Base-by-base conservation (phyloP, 805 yeast species). In the Candida insectalens region DNA sequence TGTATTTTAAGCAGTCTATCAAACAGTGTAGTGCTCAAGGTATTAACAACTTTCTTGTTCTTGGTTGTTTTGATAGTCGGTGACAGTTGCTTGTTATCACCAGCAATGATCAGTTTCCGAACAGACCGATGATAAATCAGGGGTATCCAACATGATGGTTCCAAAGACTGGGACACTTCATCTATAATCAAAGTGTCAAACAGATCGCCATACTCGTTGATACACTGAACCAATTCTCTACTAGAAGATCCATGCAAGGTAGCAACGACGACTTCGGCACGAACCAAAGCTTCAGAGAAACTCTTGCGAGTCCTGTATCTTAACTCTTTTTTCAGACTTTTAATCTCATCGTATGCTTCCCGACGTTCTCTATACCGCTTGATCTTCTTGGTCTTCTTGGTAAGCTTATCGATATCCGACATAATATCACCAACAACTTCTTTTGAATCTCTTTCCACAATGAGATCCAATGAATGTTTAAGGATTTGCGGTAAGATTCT, bases 91-190 rank as follows among this genome's bases (percentile, higher is more conserved):
- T 75, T 75, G 49, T 88, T 81, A 51, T 89, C 98, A 34, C 98
- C 98, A 0, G 97, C 96, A 17, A 89, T 67, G 2, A 89, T 71
- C 17, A 89, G 53, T 35, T 76, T 67, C 23, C 66, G 64, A 27
- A 73, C 54, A 16, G 74, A 67, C 10, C 67, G 57, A 46, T 83
- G 89, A 25, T 71, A 69, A 3, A 85, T 64, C 5, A 92, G 40
- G 1, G 98, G 96, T 17, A 89, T 87, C 96, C 96, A 88, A 48
- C 96, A 87, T 44, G 89, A 95, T 1, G 96, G 95, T 49, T 89
- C 96, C 35, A 89, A 58, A 8, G 96, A 70, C 54, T 89, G 98
- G 0, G 96, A 85, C 0, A 89, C 96, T 55, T 89, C 98, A 57
- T 89, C 98, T 23, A 89, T 88, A 9, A 92, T 82, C 21, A 89